Conservation (phyloP, 2,329 filamentous ascomycete genomes). For the Dactylellina haptotyla region DNA sequence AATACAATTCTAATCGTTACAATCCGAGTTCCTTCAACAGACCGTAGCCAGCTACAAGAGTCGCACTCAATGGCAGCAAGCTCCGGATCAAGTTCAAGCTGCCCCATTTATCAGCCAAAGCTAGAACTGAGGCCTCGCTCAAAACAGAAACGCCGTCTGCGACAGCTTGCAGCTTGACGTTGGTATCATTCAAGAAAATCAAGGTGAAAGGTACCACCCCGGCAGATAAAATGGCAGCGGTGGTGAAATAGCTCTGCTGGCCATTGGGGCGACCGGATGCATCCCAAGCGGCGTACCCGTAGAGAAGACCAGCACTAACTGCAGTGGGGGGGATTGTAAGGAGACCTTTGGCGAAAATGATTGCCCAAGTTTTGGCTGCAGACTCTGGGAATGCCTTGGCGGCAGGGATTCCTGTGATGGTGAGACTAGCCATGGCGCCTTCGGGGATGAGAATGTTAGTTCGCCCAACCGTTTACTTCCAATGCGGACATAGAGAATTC, state of each 20-base stretch:
- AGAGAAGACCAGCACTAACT: not conserved
- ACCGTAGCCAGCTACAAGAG: conserved; percentile 3
- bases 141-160: conserved; percentile 2
- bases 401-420: not conserved
- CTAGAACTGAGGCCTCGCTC: not conserved
- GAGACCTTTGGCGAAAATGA: not conserved
- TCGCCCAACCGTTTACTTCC: not conserved
- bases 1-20: not conserved
- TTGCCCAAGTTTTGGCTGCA: not conserved
- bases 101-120: conserved; percentile 1
- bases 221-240: not conserved
- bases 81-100: conserved; percentile 3
- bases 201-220: conserved; percentile 3
- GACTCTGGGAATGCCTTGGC: not conserved
- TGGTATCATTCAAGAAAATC: not conserved
- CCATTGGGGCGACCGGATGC: not conserved
- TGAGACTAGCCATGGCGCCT: conserved; percentile 5
- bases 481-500: not conserved
- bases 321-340: not conserved
- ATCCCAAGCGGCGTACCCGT: not conserved
- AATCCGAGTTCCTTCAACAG: conserved; percentile 2
- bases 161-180: not conserved
- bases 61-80: not conserved
- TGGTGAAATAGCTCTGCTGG: not conserved
- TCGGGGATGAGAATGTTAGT: not conserved